These are phyloP conservation scores for Sutorius eximius DNA, from an alignment of 1,284 basidiomycete species.

Conservation along the genomic window DNA sequence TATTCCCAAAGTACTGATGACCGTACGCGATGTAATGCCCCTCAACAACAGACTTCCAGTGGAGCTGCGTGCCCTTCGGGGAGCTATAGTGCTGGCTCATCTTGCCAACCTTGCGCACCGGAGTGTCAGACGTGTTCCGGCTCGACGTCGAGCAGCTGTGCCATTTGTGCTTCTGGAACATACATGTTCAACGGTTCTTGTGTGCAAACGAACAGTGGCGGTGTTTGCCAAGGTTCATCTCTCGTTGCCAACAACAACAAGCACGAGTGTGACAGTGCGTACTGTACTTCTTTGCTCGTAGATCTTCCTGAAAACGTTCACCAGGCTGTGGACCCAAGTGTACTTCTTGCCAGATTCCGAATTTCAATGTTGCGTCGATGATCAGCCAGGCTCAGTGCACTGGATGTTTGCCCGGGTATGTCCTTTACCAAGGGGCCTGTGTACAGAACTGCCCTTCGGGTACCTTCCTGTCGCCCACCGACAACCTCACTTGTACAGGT, in stretches of 20 bases:
- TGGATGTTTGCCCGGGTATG: slow-evolving; percentile 71
- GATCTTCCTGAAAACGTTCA: background rate
- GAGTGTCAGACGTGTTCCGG: slow-evolving; percentile 72
- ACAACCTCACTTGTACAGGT: slow-evolving; percentile 71
- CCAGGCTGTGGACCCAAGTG: slow-evolving; percentile 77
- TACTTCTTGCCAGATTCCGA: slow-evolving; percentile 69
- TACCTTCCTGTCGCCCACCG: slow-evolving; percentile 67
- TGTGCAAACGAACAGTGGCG: slow-evolving; percentile 60
- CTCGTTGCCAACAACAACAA: slow-evolving; percentile 81
- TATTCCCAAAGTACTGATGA: slow-evolving; percentile 69
- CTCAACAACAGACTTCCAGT: slow-evolving; percentile 46
- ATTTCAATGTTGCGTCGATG: slow-evolving; percentile 67
- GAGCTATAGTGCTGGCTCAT: slow-evolving; percentile 58
- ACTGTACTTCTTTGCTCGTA: slow-evolving; percentile 1
- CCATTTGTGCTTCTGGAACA: slow-evolving; percentile 58
- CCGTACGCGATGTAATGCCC: slow-evolving; percentile 61
- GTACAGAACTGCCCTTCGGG: slow-evolving; percentile 67
- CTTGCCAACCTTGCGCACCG: slow-evolving; percentile 61
- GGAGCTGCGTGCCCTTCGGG: slow-evolving; percentile 64
- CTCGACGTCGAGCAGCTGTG: slow-evolving; percentile 65
- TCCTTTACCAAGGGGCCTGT: slow-evolving; percentile 69
- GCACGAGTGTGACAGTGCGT: slow-evolving; percentile 75
- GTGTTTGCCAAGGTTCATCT: slow-evolving; percentile 68
- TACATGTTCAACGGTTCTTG: slow-evolving; percentile 66
- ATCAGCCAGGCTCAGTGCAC: slow-evolving; percentile 69